phyloP scores from a whole-genome alignment of 192 early-diverging fungal species.

The Thoreauomyces humboldtii region DNA sequence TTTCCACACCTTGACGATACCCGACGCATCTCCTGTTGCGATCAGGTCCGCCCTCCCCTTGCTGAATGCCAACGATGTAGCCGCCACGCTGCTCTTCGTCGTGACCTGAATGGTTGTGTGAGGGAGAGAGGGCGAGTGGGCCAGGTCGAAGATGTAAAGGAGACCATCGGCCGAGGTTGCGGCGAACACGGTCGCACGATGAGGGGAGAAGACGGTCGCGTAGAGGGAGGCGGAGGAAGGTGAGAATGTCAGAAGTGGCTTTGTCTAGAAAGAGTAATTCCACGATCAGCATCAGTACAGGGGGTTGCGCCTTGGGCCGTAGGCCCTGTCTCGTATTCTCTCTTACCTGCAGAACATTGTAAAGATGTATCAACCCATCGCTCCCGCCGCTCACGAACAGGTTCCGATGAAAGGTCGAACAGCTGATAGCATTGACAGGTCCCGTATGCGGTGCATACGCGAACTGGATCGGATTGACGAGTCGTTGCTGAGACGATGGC shows the following conservation, averaged over 20 bases:
- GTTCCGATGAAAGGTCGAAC: constrained; percentile 45
- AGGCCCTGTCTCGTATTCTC: no score
- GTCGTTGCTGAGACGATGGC: neutral
- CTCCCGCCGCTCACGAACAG: constrained; percentile 39
- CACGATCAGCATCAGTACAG: no score
- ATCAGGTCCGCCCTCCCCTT: neutral
- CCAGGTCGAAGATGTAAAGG: constrained; percentile 46
- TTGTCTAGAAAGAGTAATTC: no score
- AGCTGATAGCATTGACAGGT: constrained; percentile 35
- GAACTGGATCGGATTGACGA: constrained; percentile 23
- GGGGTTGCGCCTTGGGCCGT: no score
- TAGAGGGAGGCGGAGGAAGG: constrained; percentile 33
- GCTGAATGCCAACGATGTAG: constrained; percentile 26
- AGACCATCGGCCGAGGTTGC: constrained; percentile 26
- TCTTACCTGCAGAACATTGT: constrained; percentile 36
- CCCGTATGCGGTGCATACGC: constrained; percentile 42
- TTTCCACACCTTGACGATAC: constrained; percentile 26
- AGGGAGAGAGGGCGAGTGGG: constrained; percentile 19
- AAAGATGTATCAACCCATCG: constrained; percentile 41
- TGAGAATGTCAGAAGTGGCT: constrained; percentile 38
- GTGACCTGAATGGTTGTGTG: constrained; percentile 11
- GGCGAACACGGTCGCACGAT: constrained; percentile 41
- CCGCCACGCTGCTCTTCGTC: constrained; percentile 2
- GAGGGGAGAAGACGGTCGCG: constrained; percentile 38
- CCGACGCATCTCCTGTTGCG: constrained; percentile 21